These are phyloP conservation scores for Coelastrella sp. DNA, from an alignment of 139 green algal species.

Conservation along the genomic window DNA sequence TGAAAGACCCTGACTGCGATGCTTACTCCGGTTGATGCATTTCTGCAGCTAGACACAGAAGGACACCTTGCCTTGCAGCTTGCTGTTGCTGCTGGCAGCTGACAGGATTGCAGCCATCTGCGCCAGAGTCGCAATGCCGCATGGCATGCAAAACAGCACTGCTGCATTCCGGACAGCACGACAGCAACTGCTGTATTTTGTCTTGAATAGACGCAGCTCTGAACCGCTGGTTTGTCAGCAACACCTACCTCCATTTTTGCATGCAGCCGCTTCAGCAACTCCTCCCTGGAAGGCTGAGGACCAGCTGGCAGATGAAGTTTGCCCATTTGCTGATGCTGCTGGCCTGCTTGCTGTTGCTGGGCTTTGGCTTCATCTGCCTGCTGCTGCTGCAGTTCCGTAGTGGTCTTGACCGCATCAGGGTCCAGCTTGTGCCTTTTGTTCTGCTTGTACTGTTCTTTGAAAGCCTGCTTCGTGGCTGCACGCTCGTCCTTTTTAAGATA, in stretches of 20 bases:
- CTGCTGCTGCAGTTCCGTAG: constrained; percentile 65
- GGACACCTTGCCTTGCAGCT: too few species aligned
- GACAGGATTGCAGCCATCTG: too few species aligned
- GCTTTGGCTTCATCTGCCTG: constrained; percentile 30
- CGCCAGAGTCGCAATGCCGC: too few species aligned
- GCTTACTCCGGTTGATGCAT: too few species aligned
- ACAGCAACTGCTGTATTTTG: too few species aligned
- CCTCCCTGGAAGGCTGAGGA: constrained; percentile 60
- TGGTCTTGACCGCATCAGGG: constrained; percentile 67
- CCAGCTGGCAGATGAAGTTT: constrained; percentile 46
- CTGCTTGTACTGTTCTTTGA: constrained; percentile 74
- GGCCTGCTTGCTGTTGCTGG: constrained; percentile 11
- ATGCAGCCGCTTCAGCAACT: constrained; percentile 74
- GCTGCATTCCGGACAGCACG: too few species aligned
- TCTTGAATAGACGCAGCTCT: too few species aligned
- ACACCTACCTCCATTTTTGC: constrained; percentile 65
- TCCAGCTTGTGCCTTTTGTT: constrained; percentile 77
- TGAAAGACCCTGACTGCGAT: too few species aligned
- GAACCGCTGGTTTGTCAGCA: not conserved
- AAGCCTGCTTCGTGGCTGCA: constrained; percentile 62
- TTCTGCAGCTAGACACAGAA: too few species aligned
- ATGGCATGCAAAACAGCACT: too few species aligned
- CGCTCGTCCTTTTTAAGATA: constrained; percentile 72
- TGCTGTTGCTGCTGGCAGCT: too few species aligned
- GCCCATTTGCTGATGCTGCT: constrained; percentile 32